Conservation (phyloP, 225 moss, liverwort and hornwort species). For the Marchantia paleacea region DNA sequence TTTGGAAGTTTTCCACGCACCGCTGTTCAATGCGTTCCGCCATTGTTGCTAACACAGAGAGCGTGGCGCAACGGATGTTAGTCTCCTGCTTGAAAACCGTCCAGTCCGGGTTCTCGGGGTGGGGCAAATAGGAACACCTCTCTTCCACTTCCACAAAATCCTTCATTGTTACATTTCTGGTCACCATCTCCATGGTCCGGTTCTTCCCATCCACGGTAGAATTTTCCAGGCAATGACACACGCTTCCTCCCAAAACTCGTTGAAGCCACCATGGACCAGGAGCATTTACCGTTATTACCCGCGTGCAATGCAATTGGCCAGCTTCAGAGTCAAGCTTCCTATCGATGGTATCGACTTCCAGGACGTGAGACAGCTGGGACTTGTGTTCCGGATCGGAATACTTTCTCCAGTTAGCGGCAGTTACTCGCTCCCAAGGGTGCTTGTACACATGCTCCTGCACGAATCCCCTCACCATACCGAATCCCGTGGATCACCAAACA, state of each 20-base stretch:
- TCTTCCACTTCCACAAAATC: slow-evolving; percentile 87
- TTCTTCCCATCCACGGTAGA: slow-evolving; percentile 67
- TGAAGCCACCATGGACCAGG: slow-evolving; percentile 97
- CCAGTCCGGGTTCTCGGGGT: slow-evolving; percentile 78
- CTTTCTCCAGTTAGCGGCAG: slow-evolving; percentile 84
- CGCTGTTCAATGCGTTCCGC: slow-evolving; percentile 79
- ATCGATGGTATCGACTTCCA: slow-evolving; percentile 70
- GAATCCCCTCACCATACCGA: slow-evolving; percentile 70
- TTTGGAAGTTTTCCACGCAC: slow-evolving; percentile 78
- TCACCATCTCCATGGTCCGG: slow-evolving; percentile 70
- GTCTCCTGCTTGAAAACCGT: slow-evolving; percentile 84
- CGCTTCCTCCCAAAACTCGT: slow-evolving; percentile 69
- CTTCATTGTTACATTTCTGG: slow-evolving; percentile 73
- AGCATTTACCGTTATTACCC: slow-evolving; percentile 76
- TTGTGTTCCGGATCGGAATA: slow-evolving; percentile 74
- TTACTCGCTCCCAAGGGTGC: slow-evolving; percentile 94
- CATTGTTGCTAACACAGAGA: slow-evolving; percentile 75
- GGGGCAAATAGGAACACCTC: slow-evolving; percentile 69
- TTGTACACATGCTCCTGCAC: slow-evolving; percentile 78
- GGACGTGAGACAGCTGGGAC: slow-evolving; percentile 70
- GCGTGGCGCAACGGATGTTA: slow-evolving; percentile 69
- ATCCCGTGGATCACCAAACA: not conserved
- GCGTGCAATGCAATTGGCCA: slow-evolving; percentile 63
- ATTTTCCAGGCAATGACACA: slow-evolving; percentile 81
- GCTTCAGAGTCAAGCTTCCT: slow-evolving; percentile 55